Conservation (phyloP, 352 stramenopile genomes). For the Phytophthora uliginosa region DNA sequence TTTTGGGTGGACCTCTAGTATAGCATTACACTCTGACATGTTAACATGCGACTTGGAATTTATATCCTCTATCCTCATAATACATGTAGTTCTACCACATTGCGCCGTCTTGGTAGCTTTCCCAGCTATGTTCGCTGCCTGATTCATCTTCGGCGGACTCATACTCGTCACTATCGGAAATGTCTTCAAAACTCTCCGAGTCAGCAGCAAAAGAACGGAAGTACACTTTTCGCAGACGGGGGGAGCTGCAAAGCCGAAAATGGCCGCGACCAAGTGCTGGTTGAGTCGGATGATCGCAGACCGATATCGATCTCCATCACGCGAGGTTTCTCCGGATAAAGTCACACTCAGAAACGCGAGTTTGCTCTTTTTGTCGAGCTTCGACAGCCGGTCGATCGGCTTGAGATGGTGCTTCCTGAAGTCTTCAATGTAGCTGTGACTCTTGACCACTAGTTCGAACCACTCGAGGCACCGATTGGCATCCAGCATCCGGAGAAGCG, state of each 20-base stretch:
- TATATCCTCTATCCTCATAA: neutral
- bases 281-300: neutral
- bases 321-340: neutral
- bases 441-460: neutral
- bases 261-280: neutral
- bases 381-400: neutral
- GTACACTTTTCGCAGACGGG: neutral
- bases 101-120: neutral
- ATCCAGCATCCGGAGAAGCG: neutral
- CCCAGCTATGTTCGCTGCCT: neutral
- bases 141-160: neutral
- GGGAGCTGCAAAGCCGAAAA: neutral
- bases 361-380: neutral
- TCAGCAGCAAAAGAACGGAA: neutral
- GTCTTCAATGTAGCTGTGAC: neutral
- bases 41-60: too few relatives aligned
- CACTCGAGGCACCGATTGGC: neutral
- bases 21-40: too few relatives aligned
- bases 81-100: neutral
- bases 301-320: neutral
- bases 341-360: neutral
- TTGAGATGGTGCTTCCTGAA: neutral
- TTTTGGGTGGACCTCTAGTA: too few relatives aligned
- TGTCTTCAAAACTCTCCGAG: neutral
- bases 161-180: neutral